Evolutionary conservation across 1,284 basidiomycete genomes (phyloP), one percentile per base, ranked within the genome.

Genomic region (Ustilago hordei): DNA sequence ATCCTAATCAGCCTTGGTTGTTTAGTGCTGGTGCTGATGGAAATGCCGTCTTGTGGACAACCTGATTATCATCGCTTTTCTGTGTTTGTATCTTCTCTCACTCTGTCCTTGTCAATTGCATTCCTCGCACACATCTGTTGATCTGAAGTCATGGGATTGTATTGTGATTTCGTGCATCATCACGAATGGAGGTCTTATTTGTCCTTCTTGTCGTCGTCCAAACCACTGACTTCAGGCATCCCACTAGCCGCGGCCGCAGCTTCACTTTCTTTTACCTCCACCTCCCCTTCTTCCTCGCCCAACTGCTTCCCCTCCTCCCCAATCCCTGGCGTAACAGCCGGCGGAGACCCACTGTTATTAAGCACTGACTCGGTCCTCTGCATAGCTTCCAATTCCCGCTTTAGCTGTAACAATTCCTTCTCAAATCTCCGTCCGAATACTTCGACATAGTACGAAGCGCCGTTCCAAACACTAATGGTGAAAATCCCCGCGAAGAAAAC

Each of bases 11-110:
- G 81, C 95, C 97, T 59, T 99, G 96, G 96, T 89, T 98, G 60
- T 90, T 95, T 68, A 95, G 92, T 84, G 92, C 92, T 28, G 97
- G 95, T 36, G 95, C 97, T 36, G 97, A 99, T 87, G 95, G 97
- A 47, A 90, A 91, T 79, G 92, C 93, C 57, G 88, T 91, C 68
- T 89, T 98, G 53, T 99, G 96, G 96, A 84, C 84, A 9, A 78
- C 81, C 13, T 82, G 43, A 32, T 48, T 48, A n/a, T 54, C 52
- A 28, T 15, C 52, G 35, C 52, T 31, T 23, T 31, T 35, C 53
- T 19, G n/a, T 55, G 17, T 55, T 41, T 17, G 39, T 41, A n/a
- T 15, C 39, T 38, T 38, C 12, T 15, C 39, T 12, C 43, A 45
- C 8, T 28, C 34, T 43, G n/a, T 54, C 9, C 28, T 43, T 28